Evolutionary conservation across 2,329 filamentous ascomycete genomes (phyloP).

Genomic region (Arthrinium phaeospermum): DNA sequence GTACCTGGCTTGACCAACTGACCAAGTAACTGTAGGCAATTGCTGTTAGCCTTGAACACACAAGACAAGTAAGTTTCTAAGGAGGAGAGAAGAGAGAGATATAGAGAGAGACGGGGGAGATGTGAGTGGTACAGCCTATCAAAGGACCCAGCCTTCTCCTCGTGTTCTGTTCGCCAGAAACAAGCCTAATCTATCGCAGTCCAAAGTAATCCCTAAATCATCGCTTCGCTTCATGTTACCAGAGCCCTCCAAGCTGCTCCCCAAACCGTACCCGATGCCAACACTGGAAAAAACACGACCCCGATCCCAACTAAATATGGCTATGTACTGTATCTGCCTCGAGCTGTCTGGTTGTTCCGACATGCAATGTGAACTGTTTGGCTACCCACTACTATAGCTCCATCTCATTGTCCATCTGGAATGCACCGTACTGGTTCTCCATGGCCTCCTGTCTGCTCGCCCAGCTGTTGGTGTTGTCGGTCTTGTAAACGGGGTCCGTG

Average conservation of each 20-base stretch:
- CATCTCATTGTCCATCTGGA: conserved; percentile 51
- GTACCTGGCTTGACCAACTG: neutral
- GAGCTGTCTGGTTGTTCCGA: neutral
- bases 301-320: neutral
- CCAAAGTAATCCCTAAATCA: neutral
- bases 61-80: neutral
- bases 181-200: neutral
- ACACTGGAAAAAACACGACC: neutral
- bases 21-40: conserved; percentile 1
- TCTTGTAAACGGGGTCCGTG: conserved; percentile 72
- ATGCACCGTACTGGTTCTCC: conserved; percentile 72
- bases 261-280: neutral
- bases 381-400: conserved; percentile 27
- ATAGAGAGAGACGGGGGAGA: neutral
- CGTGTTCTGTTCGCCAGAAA: neutral
- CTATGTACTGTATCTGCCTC: conserved; percentile 10
- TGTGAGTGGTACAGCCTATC: conserved; percentile 7
- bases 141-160: neutral
- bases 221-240: neutral
- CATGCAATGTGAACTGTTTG: neutral
- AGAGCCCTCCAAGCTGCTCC: neutral
- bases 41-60: conserved; percentile 12
- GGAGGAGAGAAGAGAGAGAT: neutral
- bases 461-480: conserved; percentile 46
- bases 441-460: conserved; percentile 60